Conservation (phyloP, 768 basidiomycete species). For the Russula brevipes region DNA sequence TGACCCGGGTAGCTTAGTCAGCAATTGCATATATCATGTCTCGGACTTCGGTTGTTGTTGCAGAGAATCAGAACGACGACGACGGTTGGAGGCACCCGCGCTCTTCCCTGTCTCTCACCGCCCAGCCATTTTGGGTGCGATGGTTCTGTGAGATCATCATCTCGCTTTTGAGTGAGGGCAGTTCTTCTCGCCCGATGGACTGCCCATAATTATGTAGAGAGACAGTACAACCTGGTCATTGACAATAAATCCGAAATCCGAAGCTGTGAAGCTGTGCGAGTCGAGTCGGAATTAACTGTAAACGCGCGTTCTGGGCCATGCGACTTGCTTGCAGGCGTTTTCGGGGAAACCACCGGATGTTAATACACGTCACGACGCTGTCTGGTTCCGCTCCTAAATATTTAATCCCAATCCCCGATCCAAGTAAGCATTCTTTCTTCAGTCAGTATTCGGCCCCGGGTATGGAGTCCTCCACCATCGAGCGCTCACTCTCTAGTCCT, state of each 20-base stretch:
- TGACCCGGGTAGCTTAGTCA: constrained; percentile 40
- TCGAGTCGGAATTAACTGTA: not conserved
- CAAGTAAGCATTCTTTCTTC: not conserved
- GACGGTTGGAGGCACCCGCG: constrained; percentile 53
- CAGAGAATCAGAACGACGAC: constrained; percentile 61
- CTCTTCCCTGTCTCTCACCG: constrained; percentile 68
- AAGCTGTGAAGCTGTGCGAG: not conserved
- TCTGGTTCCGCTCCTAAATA: not conserved
- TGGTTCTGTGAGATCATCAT: constrained; percentile 58
- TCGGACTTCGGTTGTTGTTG: not conserved
- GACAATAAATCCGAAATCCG: not conserved
- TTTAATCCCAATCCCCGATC: not conserved
- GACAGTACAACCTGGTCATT: constrained; percentile 35
- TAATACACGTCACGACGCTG: not conserved
- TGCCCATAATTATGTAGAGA: constrained; percentile 79
- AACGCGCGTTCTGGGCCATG: constrained; percentile 3
- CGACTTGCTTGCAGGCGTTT: not conserved
- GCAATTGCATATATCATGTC: constrained; percentile 28
- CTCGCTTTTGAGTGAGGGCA: constrained; percentile 28
- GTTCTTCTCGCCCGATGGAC: constrained; percentile 39
- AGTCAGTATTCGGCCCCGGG: not conserved
- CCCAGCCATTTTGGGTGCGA: constrained; percentile 34
- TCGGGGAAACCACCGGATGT: not conserved
- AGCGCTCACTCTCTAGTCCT: not conserved
- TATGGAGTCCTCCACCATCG: constrained; percentile 4